Base-by-base conservation (phyloP, 345 rosid genomes). In the Citrus mangshanensis region DNA sequence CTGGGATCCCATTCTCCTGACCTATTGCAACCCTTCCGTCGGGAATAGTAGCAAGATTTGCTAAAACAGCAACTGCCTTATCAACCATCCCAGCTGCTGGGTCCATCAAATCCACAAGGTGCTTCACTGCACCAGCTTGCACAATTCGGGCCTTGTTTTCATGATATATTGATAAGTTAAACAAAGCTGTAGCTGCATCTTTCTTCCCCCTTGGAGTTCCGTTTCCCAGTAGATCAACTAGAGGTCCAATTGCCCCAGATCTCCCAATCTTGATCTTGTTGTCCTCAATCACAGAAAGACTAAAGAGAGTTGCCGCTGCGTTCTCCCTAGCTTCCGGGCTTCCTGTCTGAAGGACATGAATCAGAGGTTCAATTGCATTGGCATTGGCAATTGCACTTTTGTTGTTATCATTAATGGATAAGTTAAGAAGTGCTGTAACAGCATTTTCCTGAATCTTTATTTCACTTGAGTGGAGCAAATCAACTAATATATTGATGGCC, bases 21-120 rank as follows among this genome's bases (percentile, higher is more conserved):
- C 95, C 97, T 10, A 97, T 94, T n/a, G 92, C 93, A 14, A 79
- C 68, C 86, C 90, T 89, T 51, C 98, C 99, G 88, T 93, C 98
- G 0, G 75, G 86, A 34, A 87, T 81, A 22, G 95, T 94, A 0
- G 98, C 97, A 61, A 97, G 99, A 88, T 94, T 97, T 49, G 98
- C 93, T 80, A 97, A 82, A 71, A 97, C 95, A 30, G 93, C 94
- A 10, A 97, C 97, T 8, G 95, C 98, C 89, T 85, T 94, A 78
- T 94, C 99, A 66, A 97, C 98, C 98, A 92, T 88, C 72, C 98
- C 99, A 37, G 90, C 90, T 22, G 93, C 90, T 8, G 97, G 98
- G 82, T 94, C 92, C 99, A 94, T 92, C 82, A 97, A 77, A 28
- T 94, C 97, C 62, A 97, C 92, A 0, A 97, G 98, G 82, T 97